phyloP scores from a whole-genome alignment of 1,284 basidiomycete genomes.

The Cutaneotrichosporon cyanovorans region DNA sequence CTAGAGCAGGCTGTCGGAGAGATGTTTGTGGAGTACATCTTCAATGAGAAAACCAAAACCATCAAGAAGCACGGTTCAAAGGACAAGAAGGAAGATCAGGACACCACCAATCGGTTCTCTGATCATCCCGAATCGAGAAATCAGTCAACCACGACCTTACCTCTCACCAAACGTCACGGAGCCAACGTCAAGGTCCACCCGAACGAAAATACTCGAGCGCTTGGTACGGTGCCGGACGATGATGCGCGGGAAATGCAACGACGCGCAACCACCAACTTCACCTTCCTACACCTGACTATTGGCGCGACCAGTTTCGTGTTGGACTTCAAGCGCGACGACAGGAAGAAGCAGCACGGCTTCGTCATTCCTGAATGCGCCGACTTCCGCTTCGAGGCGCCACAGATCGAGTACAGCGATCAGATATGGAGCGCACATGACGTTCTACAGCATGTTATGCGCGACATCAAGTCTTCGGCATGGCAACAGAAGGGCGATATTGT shows the following conservation, averaged over 20 bases:
- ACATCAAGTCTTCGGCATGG: conserved; percentile 42
- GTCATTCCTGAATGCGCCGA: conserved; percentile 44
- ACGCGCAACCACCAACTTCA: conserved; percentile 50
- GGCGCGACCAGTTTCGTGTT: conserved; percentile 51
- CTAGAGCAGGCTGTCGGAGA: conserved; percentile 75
- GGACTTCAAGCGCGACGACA: conserved; percentile 51
- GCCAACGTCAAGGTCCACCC: no score
- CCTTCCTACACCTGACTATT: conserved; percentile 73
- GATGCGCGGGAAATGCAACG: conserved; percentile 46
- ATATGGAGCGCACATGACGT: conserved; percentile 81
- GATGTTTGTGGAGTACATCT: conserved; percentile 84
- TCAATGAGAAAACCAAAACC: conserved; percentile 33
- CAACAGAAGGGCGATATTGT: conserved; percentile 44
- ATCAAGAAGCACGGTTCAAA: background rate
- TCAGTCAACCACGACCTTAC: no score
- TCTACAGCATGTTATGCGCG: conserved; percentile 68
- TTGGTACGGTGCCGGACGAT: conserved; percentile 28
- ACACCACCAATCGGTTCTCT: no score
- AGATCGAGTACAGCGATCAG: conserved; percentile 72
- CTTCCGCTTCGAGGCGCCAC: conserved; percentile 50
- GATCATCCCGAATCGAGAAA: no score
- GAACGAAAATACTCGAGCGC: background rate
- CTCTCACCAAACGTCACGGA: no score
- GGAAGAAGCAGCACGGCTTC: conserved; percentile 45
- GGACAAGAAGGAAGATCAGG: background rate